Percentiles rank a stretch among this genome's conserved stretches.
Conservation (phyloP, 2,329 filamentous ascomycete species). For the Boeremia exigua region DNA sequence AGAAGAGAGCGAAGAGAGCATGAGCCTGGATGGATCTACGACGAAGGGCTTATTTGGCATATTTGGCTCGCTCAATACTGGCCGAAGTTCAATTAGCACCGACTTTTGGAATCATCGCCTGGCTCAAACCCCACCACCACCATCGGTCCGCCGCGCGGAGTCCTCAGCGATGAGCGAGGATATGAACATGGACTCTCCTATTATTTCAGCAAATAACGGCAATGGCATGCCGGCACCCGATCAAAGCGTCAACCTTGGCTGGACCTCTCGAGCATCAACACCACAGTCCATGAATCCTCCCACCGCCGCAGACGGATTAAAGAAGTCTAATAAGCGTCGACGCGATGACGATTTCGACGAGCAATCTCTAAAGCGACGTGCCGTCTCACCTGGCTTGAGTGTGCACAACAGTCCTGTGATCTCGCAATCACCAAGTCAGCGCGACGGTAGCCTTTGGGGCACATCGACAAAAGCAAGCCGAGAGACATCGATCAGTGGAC, state of each 20-base stretch:
- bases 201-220: constrained; percentile 34
- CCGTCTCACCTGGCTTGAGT: constrained; percentile 90
- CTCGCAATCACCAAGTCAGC: constrained; percentile 78
- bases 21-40: constrained; percentile 55
- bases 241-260: constrained; percentile 27
- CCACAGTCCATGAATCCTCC: constrained; percentile 46
- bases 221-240: constrained; percentile 26
- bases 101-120: constrained; percentile 80
- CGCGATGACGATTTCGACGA: constrained; percentile 92
- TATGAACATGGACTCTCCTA: constrained; percentile 73
- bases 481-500: constrained; percentile 59
- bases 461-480: constrained; percentile 68
- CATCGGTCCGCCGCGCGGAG: constrained; percentile 62
- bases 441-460: constrained; percentile 75
- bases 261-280: constrained; percentile 45
- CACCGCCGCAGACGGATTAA: constrained; percentile 50
- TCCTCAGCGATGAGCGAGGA: constrained; percentile 68
- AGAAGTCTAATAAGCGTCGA: constrained; percentile 69
- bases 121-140: constrained; percentile 60
- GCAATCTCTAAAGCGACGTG: constrained; percentile 84
- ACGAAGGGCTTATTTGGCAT: constrained; percentile 63
- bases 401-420: constrained; percentile 88
- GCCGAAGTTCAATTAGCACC: constrained; percentile 74
- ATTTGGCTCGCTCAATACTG: constrained; percentile 79
- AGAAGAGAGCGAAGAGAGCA: constrained; percentile 63